Base-by-base conservation (phyloP, 805 yeast genomes). In the Sugiyamaella qingdaonensis region DNA sequence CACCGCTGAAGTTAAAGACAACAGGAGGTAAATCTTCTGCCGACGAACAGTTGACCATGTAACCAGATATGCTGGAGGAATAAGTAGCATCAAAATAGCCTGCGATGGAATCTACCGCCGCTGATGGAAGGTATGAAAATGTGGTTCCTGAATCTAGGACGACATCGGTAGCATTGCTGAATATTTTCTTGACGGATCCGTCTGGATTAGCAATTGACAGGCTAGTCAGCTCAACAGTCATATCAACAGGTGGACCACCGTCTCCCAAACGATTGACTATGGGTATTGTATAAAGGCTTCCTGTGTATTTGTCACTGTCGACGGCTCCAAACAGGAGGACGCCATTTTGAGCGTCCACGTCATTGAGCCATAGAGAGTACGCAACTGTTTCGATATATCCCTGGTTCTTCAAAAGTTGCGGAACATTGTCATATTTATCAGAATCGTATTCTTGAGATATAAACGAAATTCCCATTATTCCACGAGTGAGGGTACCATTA, bases 61-160 rank as follows among this genome's bases (percentile, higher is more conserved):
- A 54, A 16, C 33, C 52, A 16, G 36, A 33, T n/a, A 13, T 18
- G 36, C 36, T 19, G 2, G 37, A 46, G 21, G 51, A 46, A 42
- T 47, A 48, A 16, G 42, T 41, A 14, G 55, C 52, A 19, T 51
- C 54, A 19, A 58, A 19, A 27, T 46, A 13, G 16, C 8, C 19
- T 9, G 14, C 51, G 16, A 60, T 53, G 18, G 35, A 48, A 27
- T 49, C 36, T 31, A 75, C 61, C 13, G 67, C 51, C 4, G 50
- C 55, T 2, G 55, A 34, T 4, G 86, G 85, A 34, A 82, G 67
- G 60, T 77, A 78, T 8, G 79, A 65, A 31, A 76, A 64, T 5
- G 84, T 72, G 8, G 86, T 74, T 16, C 86, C 85, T 1, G 84
- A 76, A 63, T 84, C 88, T 37, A 83, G 67, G 27, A 79, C 48